phyloP scores from a whole-genome alignment of 2,329 filamentous ascomycete genomes.

The Tolypocladium paradoxum region DNA sequence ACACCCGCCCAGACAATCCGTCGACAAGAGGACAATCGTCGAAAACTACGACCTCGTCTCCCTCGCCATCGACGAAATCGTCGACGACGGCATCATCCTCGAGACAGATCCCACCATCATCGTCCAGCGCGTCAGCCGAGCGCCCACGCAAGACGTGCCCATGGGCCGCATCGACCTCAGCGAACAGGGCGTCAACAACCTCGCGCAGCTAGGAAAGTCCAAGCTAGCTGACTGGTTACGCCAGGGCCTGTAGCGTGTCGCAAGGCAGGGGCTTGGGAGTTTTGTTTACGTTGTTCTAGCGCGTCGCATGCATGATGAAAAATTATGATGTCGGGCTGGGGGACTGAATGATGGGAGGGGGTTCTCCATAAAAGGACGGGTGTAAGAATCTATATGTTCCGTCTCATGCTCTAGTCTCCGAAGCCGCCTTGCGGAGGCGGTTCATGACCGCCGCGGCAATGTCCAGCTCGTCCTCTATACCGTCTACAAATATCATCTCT shows the following conservation, averaged over 20 bases:
- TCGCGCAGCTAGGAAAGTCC: conserved; percentile 86
- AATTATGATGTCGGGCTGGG: neutral
- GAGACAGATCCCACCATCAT: conserved; percentile 96
- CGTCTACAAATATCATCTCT: conserved; percentile 83
- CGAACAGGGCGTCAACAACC: conserved; percentile 88
- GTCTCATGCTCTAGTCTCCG: conserved; percentile 38
- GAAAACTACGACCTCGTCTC: conserved; percentile 98
- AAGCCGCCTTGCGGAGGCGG: conserved; percentile 66
- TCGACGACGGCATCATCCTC: conserved; percentile 91
- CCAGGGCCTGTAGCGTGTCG: conserved; percentile 53
- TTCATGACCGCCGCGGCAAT: conserved; percentile 85
- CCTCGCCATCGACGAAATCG: conserved; percentile 87
- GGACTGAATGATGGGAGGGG: conserved; percentile 1
- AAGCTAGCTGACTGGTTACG: conserved; percentile 86
- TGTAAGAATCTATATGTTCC: conserved; percentile 7
- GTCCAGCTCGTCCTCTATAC: conserved; percentile 67
- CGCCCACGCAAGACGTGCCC: conserved; percentile 82
- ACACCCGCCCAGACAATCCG: conserved; percentile 60
- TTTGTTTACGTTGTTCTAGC: conserved; percentile 1
- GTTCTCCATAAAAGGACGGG: conserved; percentile 5
- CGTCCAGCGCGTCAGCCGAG: conserved; percentile 82
- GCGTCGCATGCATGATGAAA: neutral
- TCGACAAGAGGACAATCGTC: conserved; percentile 94
- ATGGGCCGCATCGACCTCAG: conserved; percentile 91
- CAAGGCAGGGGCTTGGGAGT: neutral